phyloP scores from a whole-genome alignment of 176 grass and related monocot genomes.

The Cocos nucifera region DNA sequence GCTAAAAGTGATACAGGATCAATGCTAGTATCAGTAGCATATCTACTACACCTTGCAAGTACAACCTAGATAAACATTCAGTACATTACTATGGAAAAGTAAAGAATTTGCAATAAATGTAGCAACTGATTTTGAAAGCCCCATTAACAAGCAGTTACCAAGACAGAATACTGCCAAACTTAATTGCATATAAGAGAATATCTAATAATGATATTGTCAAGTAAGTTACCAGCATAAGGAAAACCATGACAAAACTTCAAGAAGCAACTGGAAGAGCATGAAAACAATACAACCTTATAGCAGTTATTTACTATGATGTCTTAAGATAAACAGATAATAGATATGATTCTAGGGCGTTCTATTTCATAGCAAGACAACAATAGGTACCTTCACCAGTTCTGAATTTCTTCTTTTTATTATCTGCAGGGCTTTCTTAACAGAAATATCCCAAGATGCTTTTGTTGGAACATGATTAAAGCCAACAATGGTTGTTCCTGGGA shows the following conservation, averaged over 20 bases:
- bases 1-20: constrained; percentile 69
- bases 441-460: constrained; percentile 75
- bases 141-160: neutral
- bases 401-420: constrained; percentile 67
- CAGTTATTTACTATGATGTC: no score
- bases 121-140: neutral
- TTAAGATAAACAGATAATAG: no score
- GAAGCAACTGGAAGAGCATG: no score
- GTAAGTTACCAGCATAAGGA: no score
- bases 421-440: constrained; percentile 75
- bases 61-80: constrained; percentile 48
- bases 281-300: no score
- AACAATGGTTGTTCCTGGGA: constrained; percentile 36
- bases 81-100: neutral
- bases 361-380: neutral
- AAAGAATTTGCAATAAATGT: neutral
- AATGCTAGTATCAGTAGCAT: constrained; percentile 62
- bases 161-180: neutral
- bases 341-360: neutral
- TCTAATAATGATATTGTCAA: no score
- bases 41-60: constrained; percentile 83
- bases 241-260: no score
- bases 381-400: constrained; percentile 71
- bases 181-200: no score
- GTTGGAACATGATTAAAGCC: constrained; percentile 69